These are phyloP conservation scores for Pythium chondricola DNA, from an alignment of 352 stramenopile species.

Conservation along the genomic window DNA sequence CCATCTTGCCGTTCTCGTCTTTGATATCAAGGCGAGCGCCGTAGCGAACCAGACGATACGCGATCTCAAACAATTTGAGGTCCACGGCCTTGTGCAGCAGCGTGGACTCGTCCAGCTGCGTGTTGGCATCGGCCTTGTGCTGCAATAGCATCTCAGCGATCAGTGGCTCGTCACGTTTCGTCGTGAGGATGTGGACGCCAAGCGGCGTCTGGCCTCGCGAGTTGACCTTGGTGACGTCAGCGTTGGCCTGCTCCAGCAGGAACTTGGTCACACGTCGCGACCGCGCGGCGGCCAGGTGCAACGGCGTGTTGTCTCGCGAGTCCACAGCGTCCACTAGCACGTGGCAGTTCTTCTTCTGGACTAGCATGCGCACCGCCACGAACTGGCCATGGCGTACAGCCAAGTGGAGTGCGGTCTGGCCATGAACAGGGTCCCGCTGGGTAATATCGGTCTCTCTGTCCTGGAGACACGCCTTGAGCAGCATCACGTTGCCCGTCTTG, in stretches of 20 bases:
- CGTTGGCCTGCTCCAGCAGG: conserved; percentile 56
- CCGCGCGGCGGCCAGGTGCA: conserved; percentile 75
- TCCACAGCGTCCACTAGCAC: conserved; percentile 68
- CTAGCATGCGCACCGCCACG: conserved; percentile 63
- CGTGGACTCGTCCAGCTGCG: conserved; percentile 52
- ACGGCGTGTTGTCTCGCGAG: conserved; percentile 64
- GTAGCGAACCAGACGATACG: conserved; percentile 66
- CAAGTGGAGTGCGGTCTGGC: conserved; percentile 74
- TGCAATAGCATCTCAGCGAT: conserved; percentile 76
- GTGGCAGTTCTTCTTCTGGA: conserved; percentile 46
- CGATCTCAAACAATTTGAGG: conserved; percentile 63
- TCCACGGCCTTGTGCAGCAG: conserved; percentile 74
- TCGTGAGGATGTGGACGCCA: conserved; percentile 72
- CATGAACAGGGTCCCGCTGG: conserved; percentile 61
- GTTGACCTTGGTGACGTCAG: conserved; percentile 55
- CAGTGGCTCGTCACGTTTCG: conserved; percentile 67
- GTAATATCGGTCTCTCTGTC: conserved; percentile 52
- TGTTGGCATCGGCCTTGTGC: conserved; percentile 70
- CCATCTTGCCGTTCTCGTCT: conserved; percentile 68
- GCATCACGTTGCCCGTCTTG: conserved; percentile 55
- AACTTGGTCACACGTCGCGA: conserved; percentile 82
- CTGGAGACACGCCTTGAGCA: conserved; percentile 47
- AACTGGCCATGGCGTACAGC: conserved; percentile 76
- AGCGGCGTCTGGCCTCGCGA: conserved; percentile 66
- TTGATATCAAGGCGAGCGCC: conserved; percentile 73